phyloP scores from a whole-genome alignment of 108 stramenopile species.

The Skeletonema menzelii region DNA sequence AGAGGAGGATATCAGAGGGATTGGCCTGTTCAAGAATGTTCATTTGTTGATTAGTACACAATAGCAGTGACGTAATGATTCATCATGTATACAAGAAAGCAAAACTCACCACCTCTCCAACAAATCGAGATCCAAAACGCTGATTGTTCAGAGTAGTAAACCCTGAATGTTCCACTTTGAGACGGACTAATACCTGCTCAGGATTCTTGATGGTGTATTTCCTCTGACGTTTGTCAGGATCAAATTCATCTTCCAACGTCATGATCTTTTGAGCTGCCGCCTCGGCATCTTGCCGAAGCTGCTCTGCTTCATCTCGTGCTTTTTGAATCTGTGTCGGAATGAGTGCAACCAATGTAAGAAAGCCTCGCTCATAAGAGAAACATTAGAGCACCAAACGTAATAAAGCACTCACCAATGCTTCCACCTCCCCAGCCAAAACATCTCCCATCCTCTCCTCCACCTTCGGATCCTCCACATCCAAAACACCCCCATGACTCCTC shows the following conservation, averaged over 20 bases:
- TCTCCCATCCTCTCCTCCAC: slow-evolving; percentile 72
- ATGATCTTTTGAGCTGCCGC: slow-evolving; percentile 15
- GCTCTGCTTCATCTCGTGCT: slow-evolving; percentile 38
- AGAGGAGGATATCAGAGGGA: slow-evolving; percentile 86
- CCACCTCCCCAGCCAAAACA: slow-evolving; percentile 64
- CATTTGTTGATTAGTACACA: background rate
- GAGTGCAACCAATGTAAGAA: background rate
- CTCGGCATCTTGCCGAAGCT: slow-evolving; percentile 30
- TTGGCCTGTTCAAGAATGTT: slow-evolving; percentile 59
- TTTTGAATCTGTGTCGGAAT: slow-evolving; percentile 25
- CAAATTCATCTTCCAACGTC: slow-evolving; percentile 37
- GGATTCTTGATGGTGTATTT: slow-evolving; percentile 65
- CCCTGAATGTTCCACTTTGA: slow-evolving; percentile 94
- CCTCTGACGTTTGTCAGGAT: slow-evolving; percentile 36
- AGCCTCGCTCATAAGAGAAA: background rate
- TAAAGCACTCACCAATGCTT: slow-evolving; percentile 53
- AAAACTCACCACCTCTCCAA: slow-evolving; percentile 75
- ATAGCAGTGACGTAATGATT: background rate
- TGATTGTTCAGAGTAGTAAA: slow-evolving; percentile 93
- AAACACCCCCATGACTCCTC: slow-evolving; percentile 31
- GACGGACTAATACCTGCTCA: slow-evolving; percentile 88
- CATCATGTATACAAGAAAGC: slow-evolving; percentile 5
- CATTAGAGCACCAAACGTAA: background rate
- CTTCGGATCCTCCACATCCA: slow-evolving; percentile 82
- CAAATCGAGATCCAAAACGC: slow-evolving; percentile 88